Percentiles rank a stretch among this genome's conserved stretches.
Conservation (phyloP, 768 basidiomycete species). For the Hygrophorus russula region DNA sequence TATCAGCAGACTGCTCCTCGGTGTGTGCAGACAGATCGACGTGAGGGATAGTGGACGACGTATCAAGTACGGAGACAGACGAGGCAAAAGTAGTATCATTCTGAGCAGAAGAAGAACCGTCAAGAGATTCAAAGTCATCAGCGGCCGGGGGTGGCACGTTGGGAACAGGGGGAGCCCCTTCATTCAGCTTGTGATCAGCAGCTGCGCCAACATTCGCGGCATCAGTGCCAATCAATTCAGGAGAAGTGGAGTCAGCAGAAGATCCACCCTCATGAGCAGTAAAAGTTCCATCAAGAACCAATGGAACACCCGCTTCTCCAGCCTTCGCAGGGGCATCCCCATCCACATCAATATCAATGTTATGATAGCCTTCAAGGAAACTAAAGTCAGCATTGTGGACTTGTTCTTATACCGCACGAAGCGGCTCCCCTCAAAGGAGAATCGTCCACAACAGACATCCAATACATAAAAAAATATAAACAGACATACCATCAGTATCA, state of each 20-base stretch:
- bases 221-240: constrained; percentile 10
- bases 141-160: background rate
- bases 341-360: constrained; percentile 30
- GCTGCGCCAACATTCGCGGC: background rate
- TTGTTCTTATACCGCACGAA: constrained; percentile 23
- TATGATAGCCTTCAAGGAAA: constrained; percentile 39
- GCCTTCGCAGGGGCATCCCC: constrained; percentile 16
- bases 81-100: constrained; percentile 15
- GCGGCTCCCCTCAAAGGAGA: constrained; percentile 29
- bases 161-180: background rate
- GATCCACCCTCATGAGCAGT: constrained; percentile 13
- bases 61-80: constrained; percentile 40
- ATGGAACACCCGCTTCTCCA: constrained; percentile 8
- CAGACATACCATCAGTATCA: constrained; percentile 43
- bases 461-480: constrained; percentile 21
- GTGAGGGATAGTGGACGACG: constrained; percentile 28
- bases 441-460: constrained; percentile 35
- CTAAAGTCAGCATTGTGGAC: constrained; percentile 47
- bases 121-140: constrained; percentile 6
- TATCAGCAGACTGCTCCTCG: constrained; percentile 35
- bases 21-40: constrained; percentile 23
- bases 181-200: constrained; percentile 4
- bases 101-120: constrained; percentile 19
- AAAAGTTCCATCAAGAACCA: constrained; percentile 16
- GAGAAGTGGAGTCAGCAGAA: constrained; percentile 14